A percentile compares a stretch with the other conserved stretches of the same genome.
These are phyloP conservation scores for Omphalotus guepiniiformis DNA, from an alignment of 768 basidiomycete genomes.

Conservation along the genomic window DNA sequence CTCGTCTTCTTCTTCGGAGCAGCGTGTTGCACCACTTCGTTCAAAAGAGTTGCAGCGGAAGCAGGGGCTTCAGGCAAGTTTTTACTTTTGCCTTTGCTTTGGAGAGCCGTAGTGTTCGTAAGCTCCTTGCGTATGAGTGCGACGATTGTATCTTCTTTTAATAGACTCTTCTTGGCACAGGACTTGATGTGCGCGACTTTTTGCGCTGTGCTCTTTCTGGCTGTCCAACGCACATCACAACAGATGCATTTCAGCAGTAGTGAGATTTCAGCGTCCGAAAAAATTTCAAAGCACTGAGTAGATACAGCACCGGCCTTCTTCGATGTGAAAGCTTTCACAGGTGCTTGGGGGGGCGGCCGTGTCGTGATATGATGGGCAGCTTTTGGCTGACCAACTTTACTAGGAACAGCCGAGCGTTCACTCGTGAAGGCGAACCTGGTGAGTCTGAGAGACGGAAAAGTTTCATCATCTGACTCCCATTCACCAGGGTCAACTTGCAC, in stretches of 20 bases:
- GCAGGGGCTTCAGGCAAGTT: constrained; percentile 10
- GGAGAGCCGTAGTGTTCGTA: constrained; percentile 16
- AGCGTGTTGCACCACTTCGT: constrained; percentile 45
- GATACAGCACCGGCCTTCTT: not conserved
- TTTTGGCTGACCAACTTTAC: not conserved
- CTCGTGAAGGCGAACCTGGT: not conserved
- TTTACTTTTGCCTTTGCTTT: constrained; percentile 21
- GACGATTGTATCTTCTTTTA: constrained; percentile 52
- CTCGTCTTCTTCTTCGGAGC: constrained; percentile 43
- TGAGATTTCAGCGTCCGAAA: constrained; percentile 43
- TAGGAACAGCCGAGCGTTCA: not conserved
- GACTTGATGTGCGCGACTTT: constrained; percentile 65
- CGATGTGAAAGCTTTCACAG: not conserved
- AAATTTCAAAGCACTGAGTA: constrained; percentile 20
- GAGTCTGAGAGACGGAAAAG: not conserved
- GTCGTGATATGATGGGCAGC: not conserved
- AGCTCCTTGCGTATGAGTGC: constrained; percentile 50
- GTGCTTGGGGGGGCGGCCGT: not conserved
- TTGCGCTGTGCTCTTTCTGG: constrained; percentile 55
- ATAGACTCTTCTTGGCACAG: constrained; percentile 60
- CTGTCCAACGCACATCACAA: constrained; percentile 67
- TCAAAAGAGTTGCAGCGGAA: constrained; percentile 42
- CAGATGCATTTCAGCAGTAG: constrained; percentile 55
- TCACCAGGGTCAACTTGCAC: constrained; percentile 2
- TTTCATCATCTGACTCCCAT: constrained; percentile 4